A percentile compares a stretch with the other conserved stretches of the same genome.
phyloP scores from a whole-genome alignment of 2,329 filamentous ascomycete species.

The Penicillium vulpinum region DNA sequence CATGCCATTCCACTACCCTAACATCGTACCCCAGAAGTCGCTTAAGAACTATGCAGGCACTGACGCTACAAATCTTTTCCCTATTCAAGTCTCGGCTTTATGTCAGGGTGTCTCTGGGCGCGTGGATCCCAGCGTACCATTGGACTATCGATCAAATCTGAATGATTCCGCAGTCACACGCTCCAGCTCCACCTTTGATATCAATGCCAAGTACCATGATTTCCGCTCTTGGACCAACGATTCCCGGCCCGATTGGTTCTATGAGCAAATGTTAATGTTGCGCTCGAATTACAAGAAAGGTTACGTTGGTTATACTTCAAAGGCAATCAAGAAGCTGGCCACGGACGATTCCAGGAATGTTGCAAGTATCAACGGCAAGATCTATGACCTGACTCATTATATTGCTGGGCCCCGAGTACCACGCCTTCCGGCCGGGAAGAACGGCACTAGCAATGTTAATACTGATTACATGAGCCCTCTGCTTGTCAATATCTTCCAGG shows the following conservation, averaged over 20 bases:
- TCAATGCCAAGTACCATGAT: slow-evolving; percentile 83
- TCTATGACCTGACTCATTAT: slow-evolving; percentile 91
- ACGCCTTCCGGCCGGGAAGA: slow-evolving; percentile 56
- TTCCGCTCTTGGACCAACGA: slow-evolving; percentile 85
- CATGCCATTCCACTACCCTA: slow-evolving; percentile 75
- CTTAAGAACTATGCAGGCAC: slow-evolving; percentile 80
- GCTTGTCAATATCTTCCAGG: slow-evolving; percentile 75
- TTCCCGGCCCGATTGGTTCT: slow-evolving; percentile 86
- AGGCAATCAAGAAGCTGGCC: slow-evolving; percentile 73
- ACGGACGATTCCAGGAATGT: slow-evolving; percentile 62
- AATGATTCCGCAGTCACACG: slow-evolving; percentile 71
- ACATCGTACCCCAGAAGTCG: slow-evolving; percentile 59
- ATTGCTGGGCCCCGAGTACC: slow-evolving; percentile 70
- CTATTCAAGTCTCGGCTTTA: slow-evolving; percentile 88
- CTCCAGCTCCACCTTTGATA: slow-evolving; percentile 65
- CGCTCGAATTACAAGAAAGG: slow-evolving; percentile 81
- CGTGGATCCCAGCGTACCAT: slow-evolving; percentile 70
- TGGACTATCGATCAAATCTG: slow-evolving; percentile 71
- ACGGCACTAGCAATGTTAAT: slow-evolving; percentile 52
- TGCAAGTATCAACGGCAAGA: slow-evolving; percentile 72
- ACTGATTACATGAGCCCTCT: slow-evolving; percentile 77
- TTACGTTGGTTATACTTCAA: slow-evolving; percentile 75
- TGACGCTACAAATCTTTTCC: slow-evolving; percentile 87
- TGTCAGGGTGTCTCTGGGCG: slow-evolving; percentile 73
- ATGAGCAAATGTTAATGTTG: slow-evolving; percentile 78